Evolutionary conservation across 1,284 basidiomycete species (phyloP).

Genomic region (Cryptococcus sp.): DNA sequence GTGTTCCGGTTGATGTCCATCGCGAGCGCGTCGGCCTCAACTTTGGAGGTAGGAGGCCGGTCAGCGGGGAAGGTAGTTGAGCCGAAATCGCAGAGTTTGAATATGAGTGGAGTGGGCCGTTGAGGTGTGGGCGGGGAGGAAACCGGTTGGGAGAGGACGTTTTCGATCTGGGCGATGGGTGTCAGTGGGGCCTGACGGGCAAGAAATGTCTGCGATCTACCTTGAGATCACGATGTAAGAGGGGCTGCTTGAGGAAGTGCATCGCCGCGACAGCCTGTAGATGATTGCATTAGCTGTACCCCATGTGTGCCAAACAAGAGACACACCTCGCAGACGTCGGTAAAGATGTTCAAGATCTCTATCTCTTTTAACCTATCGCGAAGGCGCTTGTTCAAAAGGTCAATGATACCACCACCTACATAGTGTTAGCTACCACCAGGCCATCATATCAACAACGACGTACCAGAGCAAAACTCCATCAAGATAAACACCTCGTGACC

Average conservation of each 20-base stretch:
- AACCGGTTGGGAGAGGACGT: slow-evolving; percentile 65
- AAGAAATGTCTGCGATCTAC: slow-evolving; percentile 18
- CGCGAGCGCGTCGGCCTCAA: slow-evolving; percentile 82
- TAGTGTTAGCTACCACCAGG: not conserved
- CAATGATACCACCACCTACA: slow-evolving; percentile 92
- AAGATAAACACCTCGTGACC: slow-evolving; percentile 96
- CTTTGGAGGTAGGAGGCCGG: slow-evolving; percentile 66
- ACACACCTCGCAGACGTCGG: slow-evolving; percentile 76
- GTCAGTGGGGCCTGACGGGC: not conserved
- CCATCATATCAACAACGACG: slow-evolving; percentile 19
- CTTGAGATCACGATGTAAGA: slow-evolving; percentile 96
- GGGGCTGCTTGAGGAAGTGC: slow-evolving; percentile 80
- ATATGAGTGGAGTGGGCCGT: slow-evolving; percentile 57
- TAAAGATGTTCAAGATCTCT: slow-evolving; percentile 97
- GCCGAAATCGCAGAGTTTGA: slow-evolving; percentile 98
- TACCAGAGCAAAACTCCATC: slow-evolving; percentile 89
- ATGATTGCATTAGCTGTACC: not conserved
- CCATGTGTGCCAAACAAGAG: not conserved
- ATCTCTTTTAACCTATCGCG: slow-evolving; percentile 88
- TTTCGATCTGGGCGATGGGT: slow-evolving; percentile 64
- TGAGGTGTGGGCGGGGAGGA: slow-evolving; percentile 53
- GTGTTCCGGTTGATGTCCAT: slow-evolving; percentile 91
- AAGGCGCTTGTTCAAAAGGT: slow-evolving; percentile 96
- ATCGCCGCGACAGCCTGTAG: slow-evolving; percentile 75
- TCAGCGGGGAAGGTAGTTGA: slow-evolving; percentile 74